phyloP scores from a whole-genome alignment of 2,329 filamentous ascomycete species.

The Colletotrichum simmondsii region DNA sequence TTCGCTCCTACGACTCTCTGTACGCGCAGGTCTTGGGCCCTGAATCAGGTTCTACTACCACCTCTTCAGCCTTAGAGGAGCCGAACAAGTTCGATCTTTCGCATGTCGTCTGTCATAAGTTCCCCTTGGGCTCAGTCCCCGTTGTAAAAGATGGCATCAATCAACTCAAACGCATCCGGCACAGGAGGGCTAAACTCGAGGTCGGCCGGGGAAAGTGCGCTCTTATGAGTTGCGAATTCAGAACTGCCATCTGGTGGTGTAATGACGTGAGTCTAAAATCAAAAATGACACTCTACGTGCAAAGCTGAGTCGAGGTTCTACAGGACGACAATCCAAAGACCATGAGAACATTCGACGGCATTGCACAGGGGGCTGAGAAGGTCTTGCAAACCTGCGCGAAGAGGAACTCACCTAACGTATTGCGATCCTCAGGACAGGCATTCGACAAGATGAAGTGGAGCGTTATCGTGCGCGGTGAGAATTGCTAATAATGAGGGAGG shows the following conservation, averaged over 20 bases:
- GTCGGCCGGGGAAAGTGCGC: conserved; percentile 35
- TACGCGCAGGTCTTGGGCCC: neutral
- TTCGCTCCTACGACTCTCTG: neutral
- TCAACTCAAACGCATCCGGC: neutral
- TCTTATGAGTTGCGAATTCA: conserved; percentile 37
- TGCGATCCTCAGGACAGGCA: neutral
- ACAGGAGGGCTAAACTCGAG: conserved; percentile 19
- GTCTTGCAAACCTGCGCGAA: neutral
- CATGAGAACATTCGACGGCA: neutral
- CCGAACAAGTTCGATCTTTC: neutral
- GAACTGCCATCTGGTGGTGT: conserved; percentile 39
- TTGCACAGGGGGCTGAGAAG: conserved; percentile 18
- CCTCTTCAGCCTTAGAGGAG: neutral
- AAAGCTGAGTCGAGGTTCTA: too few species aligned
- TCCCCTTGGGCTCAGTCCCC: neutral
- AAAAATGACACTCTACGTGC: too few species aligned
- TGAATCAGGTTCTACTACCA: neutral
- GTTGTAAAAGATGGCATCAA: conserved; percentile 18
- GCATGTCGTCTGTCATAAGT: neutral
- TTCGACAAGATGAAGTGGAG: neutral
- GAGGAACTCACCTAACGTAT: neutral
- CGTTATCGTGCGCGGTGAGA: neutral
- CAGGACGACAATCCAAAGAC: conserved; percentile 24
- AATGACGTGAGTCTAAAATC: conserved; percentile 36
- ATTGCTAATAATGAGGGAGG: neutral